Evolutionary conservation across 192 early-diverging fungal genomes (phyloP), one percentile per base, ranked within the genome.

Genomic region (Coemansia asiatica): DNA sequence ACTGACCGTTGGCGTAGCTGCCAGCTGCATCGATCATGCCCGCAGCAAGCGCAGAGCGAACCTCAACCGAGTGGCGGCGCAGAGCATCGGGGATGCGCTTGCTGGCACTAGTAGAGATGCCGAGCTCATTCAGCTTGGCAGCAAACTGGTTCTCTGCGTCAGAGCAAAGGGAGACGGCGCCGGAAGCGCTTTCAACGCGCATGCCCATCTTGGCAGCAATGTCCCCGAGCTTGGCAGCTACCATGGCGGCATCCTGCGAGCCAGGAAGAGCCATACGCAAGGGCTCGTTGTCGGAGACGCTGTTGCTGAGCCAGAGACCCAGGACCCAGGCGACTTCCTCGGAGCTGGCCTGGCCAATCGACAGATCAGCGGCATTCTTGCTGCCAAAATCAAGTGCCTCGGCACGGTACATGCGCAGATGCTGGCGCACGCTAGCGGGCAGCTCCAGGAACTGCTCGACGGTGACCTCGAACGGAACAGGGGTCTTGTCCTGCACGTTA

Each of bases 261-360:
- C n/a, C n/a, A n/a, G n/a, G n/a, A n/a, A n/a, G n/a, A n/a, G n/a
- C n/a, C n/a, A n/a, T n/a, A n/a, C n/a, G 16, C 25, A 28, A 7
- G n/a, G 9, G 28, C 56, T 2, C 4, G 13, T 18, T 19, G 29
- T 35, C 31, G 12, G 46, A 26, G 22, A 26, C 5, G 2, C 55
- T 61, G 23, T 47, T 29, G 47, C 74, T 56, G 7, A 75, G 56
- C 68, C 61, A 71, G 23, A 64, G 44, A 27, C 74, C 74, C 1
- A 76, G 23, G 5, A 35, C 68, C 74, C 74, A 76, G 8, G 74
- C 74, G 18, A 71, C 68, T 48, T 76, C 74, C 54, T 59, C 74
- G 50, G 63, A 48, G 18, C 64, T 40, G 0, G 74, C 74, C 15
- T 7, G 16, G 44, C 68, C 74, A 40, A 76, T 48, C 1, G 68